phyloP scores from a whole-genome alignment of 441 rosid species.

The Corymbia citriodora region DNA sequence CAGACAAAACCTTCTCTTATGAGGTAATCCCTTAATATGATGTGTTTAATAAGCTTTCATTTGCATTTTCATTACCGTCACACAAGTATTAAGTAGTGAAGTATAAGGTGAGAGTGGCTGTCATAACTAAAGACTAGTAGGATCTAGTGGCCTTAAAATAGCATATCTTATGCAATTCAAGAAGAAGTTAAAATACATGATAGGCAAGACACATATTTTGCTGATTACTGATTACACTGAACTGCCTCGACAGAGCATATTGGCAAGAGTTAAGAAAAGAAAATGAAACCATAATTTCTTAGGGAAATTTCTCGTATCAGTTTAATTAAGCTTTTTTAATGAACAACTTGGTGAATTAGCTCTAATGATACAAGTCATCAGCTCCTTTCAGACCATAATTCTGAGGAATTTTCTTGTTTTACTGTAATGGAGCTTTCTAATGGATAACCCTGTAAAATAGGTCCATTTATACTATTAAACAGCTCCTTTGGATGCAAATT shows the following conservation, averaged over 20 bases:
- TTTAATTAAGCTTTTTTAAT: not conserved
- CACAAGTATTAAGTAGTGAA: not conserved
- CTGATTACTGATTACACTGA: not conserved
- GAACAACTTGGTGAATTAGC: not conserved
- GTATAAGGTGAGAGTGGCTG: not conserved
- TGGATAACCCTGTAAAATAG: not conserved
- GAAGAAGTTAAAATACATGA: not conserved
- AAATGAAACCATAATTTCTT: not conserved
- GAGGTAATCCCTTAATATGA: slow-evolving; percentile 44
- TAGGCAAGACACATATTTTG: not conserved
- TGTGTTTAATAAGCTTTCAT: not conserved
- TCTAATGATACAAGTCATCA: not conserved
- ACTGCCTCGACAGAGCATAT: not conserved
- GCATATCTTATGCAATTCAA: not conserved
- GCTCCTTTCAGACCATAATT: not conserved
- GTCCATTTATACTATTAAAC: not conserved
- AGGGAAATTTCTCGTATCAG: not conserved
- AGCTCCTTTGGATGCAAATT: not conserved
- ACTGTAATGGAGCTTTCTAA: not conserved
- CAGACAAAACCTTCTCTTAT: slow-evolving; percentile 63
- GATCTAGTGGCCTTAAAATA: not conserved
- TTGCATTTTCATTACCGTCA: not conserved
- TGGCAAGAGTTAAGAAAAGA: not conserved
- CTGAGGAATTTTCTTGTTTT: not conserved
- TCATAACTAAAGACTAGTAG: not conserved